Evolutionary conservation across 441 rosid species (phyloP), one percentile per base, ranked within the genome.

Genomic region (Daphne laureola): DNA sequence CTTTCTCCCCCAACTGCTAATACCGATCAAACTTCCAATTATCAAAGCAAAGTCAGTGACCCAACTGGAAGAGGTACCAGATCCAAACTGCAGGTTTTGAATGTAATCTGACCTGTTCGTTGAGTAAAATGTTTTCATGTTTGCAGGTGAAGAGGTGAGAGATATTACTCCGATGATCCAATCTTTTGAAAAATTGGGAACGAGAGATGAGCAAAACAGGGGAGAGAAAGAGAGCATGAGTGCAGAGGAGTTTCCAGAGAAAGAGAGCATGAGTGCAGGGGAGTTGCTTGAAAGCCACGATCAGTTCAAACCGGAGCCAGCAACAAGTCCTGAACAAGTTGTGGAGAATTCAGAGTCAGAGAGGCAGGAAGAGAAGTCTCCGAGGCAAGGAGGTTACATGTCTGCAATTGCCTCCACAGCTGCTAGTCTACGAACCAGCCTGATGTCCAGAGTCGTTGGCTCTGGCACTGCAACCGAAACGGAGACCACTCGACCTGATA

Each of bases 41-140:
- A 78, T 61, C 77, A 77, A 67, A 56, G 84, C 25, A 83, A 87
- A 51, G 81, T 60, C 58, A 44, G 70, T 0, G 92, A 76, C 62
- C 80, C 84, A 8, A 66, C 69, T 0, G 65, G 59, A 27, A 3
- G 68, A 43, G 90, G 91, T 77, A 60, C 18, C 13, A 44, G n/a
- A n/a, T n/a, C n/a, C n/a, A 12, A n/a, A n/a, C 48, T n/a, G 6
- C 36, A 31, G 14, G 42, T 43, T 36, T 15, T 17, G 12, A 42
- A 38, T 14, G 5, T 54, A 14, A 8, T 9, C 1, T 1, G 5
- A 15, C 38, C 7, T 8, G 12, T 43, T 55, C 49, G 7, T 2
- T 50, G 9, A 9, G 26, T 23, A 40, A 8, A n/a, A 18, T 21
- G 8, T 25, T 12, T 15, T 48, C 23, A 16, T 9, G 52, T 35